A percentile compares a stretch with the other conserved stretches of the same genome.
Evolutionary conservation across 805 yeast genomes (phyloP).

Genomic region (Metschnikowia orientalis): DNA sequence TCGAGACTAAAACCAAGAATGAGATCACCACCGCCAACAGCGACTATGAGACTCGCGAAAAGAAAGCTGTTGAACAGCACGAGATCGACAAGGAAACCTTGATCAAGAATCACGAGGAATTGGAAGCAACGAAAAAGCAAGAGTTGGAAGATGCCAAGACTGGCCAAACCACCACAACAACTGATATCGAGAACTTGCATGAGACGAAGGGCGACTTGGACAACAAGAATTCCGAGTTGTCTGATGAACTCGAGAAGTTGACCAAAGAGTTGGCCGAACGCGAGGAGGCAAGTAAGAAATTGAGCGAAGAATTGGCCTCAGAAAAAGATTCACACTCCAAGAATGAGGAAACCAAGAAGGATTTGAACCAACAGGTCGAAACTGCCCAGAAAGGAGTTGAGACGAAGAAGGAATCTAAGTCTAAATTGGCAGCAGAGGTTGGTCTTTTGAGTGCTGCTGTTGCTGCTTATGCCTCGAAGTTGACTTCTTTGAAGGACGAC

Average conservation of each 20-base stretch:
- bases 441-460: conserved; percentile 40
- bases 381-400: conserved; percentile 33
- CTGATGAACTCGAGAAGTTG: conserved; percentile 39
- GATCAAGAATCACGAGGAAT: conserved; percentile 40
- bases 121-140: conserved; percentile 42
- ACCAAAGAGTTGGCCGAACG: conserved; percentile 41
- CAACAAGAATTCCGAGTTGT: conserved; percentile 35
- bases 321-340: conserved; percentile 27
- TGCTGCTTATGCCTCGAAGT: conserved; percentile 42
- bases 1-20: conserved; percentile 37
- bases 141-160: conserved; percentile 40
- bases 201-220: conserved; percentile 41
- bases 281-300: conserved; percentile 26
- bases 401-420: conserved; percentile 35
- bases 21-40: conserved; percentile 43
- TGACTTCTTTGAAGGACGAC: conserved; percentile 34
- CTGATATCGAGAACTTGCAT: conserved; percentile 41
- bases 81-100: conserved; percentile 41
- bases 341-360: conserved; percentile 36
- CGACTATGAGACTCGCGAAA: conserved; percentile 45
- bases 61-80: conserved; percentile 44
- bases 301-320: conserved; percentile 29
- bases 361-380: conserved; percentile 36
- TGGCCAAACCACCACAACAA: conserved; percentile 40
- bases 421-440: conserved; percentile 39